phyloP scores from a whole-genome alignment of 805 yeast species.

The Nakazawaea wickerhamii region DNA sequence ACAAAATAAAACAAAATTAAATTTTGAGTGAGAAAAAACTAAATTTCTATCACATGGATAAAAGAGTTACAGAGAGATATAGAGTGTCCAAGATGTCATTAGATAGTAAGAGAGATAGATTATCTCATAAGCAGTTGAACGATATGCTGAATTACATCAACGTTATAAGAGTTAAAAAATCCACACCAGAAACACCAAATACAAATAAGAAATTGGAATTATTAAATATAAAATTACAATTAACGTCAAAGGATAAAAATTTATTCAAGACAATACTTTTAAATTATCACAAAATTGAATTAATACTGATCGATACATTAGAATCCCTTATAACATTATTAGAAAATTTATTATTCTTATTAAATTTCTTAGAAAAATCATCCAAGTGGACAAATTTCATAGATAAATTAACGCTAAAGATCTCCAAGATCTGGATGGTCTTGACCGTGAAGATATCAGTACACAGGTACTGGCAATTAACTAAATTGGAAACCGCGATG shows the following conservation, averaged over 20 bases:
- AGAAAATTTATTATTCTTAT: constrained; percentile 8
- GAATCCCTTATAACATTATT: constrained; percentile 10
- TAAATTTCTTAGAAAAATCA: constrained; percentile 2
- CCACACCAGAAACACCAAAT: not conserved
- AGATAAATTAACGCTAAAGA: constrained; percentile 1
- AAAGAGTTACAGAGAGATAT: not conserved
- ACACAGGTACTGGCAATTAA: constrained; percentile 11
- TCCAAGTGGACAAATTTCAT: not conserved
- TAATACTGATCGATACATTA: constrained; percentile 1
- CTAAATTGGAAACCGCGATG: constrained; percentile 4
- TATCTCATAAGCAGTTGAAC: not conserved
- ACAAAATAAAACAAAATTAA: constrained; percentile 1
- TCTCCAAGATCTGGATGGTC: constrained; percentile 12
- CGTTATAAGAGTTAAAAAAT: not conserved
- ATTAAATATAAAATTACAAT: not conserved
- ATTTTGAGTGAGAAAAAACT: not conserved
- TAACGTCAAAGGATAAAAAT: not conserved
- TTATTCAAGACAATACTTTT: constrained; percentile 40
- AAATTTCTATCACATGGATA: too few species aligned
- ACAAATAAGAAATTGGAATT: not conserved
- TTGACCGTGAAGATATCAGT: constrained; percentile 10
- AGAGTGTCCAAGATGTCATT: not conserved
- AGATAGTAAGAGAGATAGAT: not conserved
- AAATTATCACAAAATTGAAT: constrained; percentile 48
- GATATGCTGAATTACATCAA: not conserved